phyloP scores from a whole-genome alignment of 2,329 filamentous ascomycete species.

The Mollisia scopiformis region DNA sequence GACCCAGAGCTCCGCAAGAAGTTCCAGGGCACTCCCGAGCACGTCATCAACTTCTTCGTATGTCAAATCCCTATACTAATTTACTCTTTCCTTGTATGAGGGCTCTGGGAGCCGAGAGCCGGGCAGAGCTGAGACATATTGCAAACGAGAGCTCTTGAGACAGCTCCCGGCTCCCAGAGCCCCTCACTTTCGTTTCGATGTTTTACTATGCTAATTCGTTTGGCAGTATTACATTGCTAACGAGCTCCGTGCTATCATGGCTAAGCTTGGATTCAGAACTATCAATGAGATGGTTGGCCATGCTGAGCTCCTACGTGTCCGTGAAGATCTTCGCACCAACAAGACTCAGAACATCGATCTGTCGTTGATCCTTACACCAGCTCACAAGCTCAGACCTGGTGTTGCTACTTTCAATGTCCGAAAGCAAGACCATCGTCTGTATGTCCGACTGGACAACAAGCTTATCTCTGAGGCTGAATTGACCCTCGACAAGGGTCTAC shows the following conservation, averaged over 20 bases:
- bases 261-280: conserved; percentile 89
- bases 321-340: conserved; percentile 82
- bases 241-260: conserved; percentile 96
- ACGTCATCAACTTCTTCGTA: conserved; percentile 87
- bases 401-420: conserved; percentile 97
- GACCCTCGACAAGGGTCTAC: conserved; percentile 90
- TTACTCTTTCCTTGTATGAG: too few species aligned
- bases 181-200: too few species aligned
- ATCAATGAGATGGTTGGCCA: conserved; percentile 98
- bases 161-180: too few species aligned
- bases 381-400: conserved; percentile 92
- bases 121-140: too few species aligned
- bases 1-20: conserved; percentile 94
- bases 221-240: conserved; percentile 84
- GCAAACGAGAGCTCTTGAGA: too few species aligned
- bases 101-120: too few species aligned
- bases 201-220: too few species aligned
- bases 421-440: conserved; percentile 94
- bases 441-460: conserved; percentile 94
- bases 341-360: conserved; percentile 95
- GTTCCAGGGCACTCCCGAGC: conserved; percentile 89
- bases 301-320: conserved; percentile 82
- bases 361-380: conserved; percentile 89
- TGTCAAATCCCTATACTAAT: too few species aligned
- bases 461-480: conserved; percentile 94